Evolutionary conservation across 768 basidiomycete genomes (phyloP), one percentile per base, ranked within the genome.

Genomic region (Leucosporidium scottii): DNA sequence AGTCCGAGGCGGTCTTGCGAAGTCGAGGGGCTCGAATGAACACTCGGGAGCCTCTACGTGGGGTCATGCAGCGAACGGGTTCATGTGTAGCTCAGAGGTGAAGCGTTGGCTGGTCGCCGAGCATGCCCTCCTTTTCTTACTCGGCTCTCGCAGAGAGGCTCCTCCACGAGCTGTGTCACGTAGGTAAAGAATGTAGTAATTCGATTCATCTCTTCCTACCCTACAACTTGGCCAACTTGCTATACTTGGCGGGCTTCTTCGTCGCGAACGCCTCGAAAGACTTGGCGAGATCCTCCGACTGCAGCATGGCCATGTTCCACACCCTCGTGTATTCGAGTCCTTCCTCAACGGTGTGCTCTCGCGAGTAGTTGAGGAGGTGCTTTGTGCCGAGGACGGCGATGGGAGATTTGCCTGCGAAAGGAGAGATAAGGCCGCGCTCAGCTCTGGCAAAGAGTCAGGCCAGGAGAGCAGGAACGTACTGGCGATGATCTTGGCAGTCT

Each of bases 301-400:
- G 84, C 3, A 84, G 72, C 82, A 83, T 82, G 8, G 78, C 76
- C 72, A 36, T 65, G 23, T 34, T 69, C 71, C 72, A 73, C 0
- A 67, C 58, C 21, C 56, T 62, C 4, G 68, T 68, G 54, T 69
- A 70, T 25, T 67, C 55, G 3, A 73, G 39, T 12, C 72, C 72
- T 27, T 73, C 72, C 30, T 65, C 59, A 0, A 82, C 78, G 3
- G 82, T 83, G 74, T 93, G 87, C 76, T 94, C 91, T 65, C 88
- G 78, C 8, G 90, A 82, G 78, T 94, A 90, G 20, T 84, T 81
- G 59, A 94, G 80, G 0, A 93, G 78, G 65, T 85, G 85, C 79
- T 94, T 96, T 9, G 90, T 86, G 1, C 87, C 85, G 0, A 82
- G 71, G 0, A 90, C 85, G 0, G 91, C 92, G 4, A 93, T 79